A percentile compares a stretch with the other conserved stretches of the same genome.
phyloP scores from a whole-genome alignment of 2,329 filamentous ascomycete genomes.

The Ramichloridium luteum region DNA sequence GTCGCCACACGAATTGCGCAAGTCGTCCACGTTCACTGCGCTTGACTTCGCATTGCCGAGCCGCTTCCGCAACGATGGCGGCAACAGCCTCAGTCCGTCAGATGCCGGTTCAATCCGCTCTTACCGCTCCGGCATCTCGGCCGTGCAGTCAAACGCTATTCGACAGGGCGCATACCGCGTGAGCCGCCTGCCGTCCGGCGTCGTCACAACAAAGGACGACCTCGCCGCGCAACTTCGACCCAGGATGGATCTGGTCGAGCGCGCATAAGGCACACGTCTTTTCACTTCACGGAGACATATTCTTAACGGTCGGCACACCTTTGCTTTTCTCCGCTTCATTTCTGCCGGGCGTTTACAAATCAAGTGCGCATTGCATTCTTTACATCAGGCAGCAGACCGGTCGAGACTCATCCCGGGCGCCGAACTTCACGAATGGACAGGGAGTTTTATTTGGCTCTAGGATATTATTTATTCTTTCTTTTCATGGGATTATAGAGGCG shows the following conservation, averaged over 20 bases:
- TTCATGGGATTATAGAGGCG: too few species aligned
- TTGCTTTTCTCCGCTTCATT: too few species aligned
- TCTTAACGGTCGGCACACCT: too few species aligned
- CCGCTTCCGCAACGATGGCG: conserved; percentile 51
- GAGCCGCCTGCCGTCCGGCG: conserved; percentile 68
- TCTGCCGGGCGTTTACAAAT: too few species aligned
- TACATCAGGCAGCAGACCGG: too few species aligned
- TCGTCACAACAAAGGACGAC: conserved; percentile 64
- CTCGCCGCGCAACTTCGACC: conserved; percentile 48
- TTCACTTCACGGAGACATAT: too few species aligned
- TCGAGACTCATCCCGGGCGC: too few species aligned
- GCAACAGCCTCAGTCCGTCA: conserved; percentile 32
- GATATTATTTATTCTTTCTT: too few species aligned
- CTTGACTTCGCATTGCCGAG: conserved; percentile 73
- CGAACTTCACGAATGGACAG: too few species aligned
- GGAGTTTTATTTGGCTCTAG: too few species aligned
- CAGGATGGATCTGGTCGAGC: conserved; percentile 17
- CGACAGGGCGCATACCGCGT: conserved; percentile 76
- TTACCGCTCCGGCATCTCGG: conserved; percentile 67
- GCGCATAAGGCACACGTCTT: too few species aligned
- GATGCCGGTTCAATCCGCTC: conserved; percentile 46
- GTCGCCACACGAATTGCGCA: conserved; percentile 71
- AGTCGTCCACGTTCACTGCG: conserved; percentile 64
- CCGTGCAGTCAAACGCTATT: conserved; percentile 56
- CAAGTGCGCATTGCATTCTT: too few species aligned